A percentile compares a stretch with the other conserved stretches of the same genome.
phyloP scores from a whole-genome alignment of 805 yeast species.

The Kuraishia borneana region DNA sequence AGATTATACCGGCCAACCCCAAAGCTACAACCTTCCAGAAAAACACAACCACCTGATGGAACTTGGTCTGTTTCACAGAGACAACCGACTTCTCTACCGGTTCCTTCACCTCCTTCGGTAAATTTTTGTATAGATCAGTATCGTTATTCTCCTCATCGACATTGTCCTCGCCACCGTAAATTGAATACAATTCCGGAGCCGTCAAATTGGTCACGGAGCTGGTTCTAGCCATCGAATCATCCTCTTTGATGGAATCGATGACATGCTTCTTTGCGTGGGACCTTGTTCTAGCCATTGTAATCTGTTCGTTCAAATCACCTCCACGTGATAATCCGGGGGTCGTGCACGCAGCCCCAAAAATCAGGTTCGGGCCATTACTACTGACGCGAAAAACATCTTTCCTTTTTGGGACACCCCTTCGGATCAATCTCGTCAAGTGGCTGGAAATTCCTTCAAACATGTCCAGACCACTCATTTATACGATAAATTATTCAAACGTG shows the following conservation, averaged over 20 bases:
- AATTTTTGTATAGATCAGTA: conserved; percentile 17
- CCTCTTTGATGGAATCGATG: not conserved
- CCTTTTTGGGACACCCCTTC: too few species aligned
- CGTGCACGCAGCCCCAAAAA: too few species aligned
- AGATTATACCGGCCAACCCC: conserved; percentile 37
- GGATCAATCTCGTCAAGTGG: too few species aligned
- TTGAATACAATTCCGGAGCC: conserved; percentile 14
- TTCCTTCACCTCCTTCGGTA: conserved; percentile 19
- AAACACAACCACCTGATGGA: conserved; percentile 2
- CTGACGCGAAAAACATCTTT: too few species aligned
- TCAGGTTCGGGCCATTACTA: too few species aligned
- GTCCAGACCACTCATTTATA: too few species aligned
- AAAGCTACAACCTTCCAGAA: conserved; percentile 10
- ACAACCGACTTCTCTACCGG: conserved; percentile 14
- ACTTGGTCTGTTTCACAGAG: conserved; percentile 2
- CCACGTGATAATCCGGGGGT: too few species aligned
- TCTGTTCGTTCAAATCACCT: too few species aligned
- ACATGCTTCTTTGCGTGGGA: too few species aligned
- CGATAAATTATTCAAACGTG: conserved; percentile 36
- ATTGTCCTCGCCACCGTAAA: conserved; percentile 20
- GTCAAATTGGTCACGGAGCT: conserved; percentile 12
- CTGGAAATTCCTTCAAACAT: too few species aligned
- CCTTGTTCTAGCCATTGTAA: too few species aligned
- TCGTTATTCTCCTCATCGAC: conserved; percentile 15
- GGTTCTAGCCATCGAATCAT: not conserved